Evolutionary conservation across 306 rosid genomes (phyloP).

Genomic region (Medicago lupulina): DNA sequence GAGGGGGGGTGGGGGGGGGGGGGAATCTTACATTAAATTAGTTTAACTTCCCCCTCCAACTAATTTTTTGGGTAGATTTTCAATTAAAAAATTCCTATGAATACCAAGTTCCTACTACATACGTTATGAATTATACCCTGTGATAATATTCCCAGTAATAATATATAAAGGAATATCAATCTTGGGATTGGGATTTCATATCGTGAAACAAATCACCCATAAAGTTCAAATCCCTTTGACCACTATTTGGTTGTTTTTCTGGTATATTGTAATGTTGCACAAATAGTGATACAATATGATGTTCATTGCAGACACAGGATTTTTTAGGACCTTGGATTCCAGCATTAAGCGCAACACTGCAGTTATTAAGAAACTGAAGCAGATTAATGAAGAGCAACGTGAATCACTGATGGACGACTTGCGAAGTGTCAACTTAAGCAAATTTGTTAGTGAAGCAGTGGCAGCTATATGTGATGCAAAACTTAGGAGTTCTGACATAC

Average conservation of each 20-base stretch:
- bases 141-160: not conserved
- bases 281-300: constrained; percentile 29
- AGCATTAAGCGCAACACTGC: constrained; percentile 98
- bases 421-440: constrained; percentile 88
- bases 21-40: constrained; percentile 2
- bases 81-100: not conserved
- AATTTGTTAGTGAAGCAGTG: constrained; percentile 99
- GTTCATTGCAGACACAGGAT: constrained; percentile 71
- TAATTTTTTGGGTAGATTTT: not conserved
- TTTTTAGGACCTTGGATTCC: constrained; percentile 90
- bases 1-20: too few species aligned
- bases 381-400: constrained; percentile 94
- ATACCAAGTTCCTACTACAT: not conserved
- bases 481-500: constrained; percentile 89
- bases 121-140: not conserved
- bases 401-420: constrained; percentile 89
- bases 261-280: not conserved
- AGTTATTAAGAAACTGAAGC: constrained; percentile 93
- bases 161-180: not conserved
- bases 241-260: constrained; percentile 22
- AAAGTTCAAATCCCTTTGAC: not conserved
- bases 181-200: not conserved
- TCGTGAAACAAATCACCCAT: not conserved
- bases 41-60: not conserved
- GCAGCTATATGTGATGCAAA: constrained; percentile 94